Evolutionary conservation across 2,329 filamentous ascomycete species (phyloP).

Genomic region (Thielaviopsis populi): DNA sequence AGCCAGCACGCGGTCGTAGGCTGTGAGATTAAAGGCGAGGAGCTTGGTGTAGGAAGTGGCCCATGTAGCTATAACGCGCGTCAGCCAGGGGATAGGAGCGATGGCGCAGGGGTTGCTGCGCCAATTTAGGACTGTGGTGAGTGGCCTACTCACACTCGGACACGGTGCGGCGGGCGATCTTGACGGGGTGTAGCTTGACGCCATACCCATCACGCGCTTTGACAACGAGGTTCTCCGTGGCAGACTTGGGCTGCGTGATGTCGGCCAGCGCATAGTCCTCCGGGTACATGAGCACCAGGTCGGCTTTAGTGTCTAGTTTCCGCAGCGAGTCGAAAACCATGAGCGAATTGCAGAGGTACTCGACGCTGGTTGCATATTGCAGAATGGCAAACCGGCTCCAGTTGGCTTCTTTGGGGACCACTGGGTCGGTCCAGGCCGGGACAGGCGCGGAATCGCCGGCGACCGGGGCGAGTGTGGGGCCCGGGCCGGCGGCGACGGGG

Average conservation of each 20-base stretch:
- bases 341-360: constrained; percentile 35
- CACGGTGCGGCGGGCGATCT: constrained; percentile 25
- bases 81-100: not conserved
- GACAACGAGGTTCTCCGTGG: constrained; percentile 26
- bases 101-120: not conserved
- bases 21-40: constrained; percentile 50
- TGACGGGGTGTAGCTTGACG: constrained; percentile 30
- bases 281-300: constrained; percentile 34
- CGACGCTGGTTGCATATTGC: constrained; percentile 34
- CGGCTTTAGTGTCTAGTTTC: constrained; percentile 29
- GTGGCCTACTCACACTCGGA: constrained; percentile 25
- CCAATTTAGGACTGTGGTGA: not conserved
- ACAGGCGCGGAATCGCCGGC: not conserved
- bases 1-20: constrained; percentile 37
- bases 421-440: constrained; percentile 4
- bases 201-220: constrained; percentile 31
- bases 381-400: constrained; percentile 34
- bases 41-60: constrained; percentile 52
- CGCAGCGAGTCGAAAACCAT: constrained; percentile 35
- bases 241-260: constrained; percentile 21
- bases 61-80: constrained; percentile 35
- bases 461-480: too few relatives aligned
- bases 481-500: not conserved
- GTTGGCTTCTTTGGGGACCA: constrained; percentile 22
- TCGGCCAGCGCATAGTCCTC: constrained; percentile 23